phyloP scores from a whole-genome alignment of 192 early-diverging fungal genomes.

The Coemansia sp. region DNA sequence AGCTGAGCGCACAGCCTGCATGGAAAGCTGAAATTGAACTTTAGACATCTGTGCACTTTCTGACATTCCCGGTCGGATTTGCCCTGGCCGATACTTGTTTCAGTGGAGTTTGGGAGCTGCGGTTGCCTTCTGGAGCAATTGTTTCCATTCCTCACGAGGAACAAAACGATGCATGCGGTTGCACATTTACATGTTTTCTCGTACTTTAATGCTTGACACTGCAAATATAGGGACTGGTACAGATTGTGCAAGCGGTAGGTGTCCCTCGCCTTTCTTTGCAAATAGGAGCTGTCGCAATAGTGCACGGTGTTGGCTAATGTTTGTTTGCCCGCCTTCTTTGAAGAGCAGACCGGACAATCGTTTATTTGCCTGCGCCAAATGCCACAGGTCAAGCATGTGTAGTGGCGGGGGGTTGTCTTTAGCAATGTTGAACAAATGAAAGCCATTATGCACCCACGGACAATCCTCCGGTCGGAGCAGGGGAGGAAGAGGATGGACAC shows the following conservation, averaged over 20 bases:
- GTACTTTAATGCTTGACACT: not conserved
- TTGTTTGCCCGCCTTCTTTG: not conserved
- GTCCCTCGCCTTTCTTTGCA: not conserved
- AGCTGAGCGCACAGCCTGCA: slow-evolving; percentile 4
- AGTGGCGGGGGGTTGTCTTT: not conserved
- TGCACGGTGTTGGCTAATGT: not conserved
- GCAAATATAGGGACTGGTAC: not conserved
- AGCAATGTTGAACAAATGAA: not conserved
- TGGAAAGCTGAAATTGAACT: slow-evolving; percentile 12
- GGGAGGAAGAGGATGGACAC: slow-evolving; percentile 1
- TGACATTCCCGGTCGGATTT: not conserved
- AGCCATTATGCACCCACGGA: slow-evolving; percentile 1
- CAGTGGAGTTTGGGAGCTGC: not conserved
- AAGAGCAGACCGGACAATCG: not conserved
- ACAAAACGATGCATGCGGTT: not conserved
- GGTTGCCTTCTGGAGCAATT: not conserved
- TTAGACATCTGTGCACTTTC: not conserved
- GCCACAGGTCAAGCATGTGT: not conserved
- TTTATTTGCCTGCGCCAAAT: not conserved
- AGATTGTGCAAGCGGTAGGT: not conserved
- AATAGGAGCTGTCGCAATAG: not conserved
- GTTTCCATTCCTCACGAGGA: too few species aligned
- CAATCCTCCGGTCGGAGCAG: slow-evolving; percentile 10
- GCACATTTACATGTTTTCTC: not conserved
- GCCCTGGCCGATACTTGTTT: too few species aligned